Percentiles rank a stretch among this genome's conserved stretches.
These are phyloP conservation scores for Prunus padus DNA, from an alignment of 306 rosid genomes.

Conservation along the genomic window DNA sequence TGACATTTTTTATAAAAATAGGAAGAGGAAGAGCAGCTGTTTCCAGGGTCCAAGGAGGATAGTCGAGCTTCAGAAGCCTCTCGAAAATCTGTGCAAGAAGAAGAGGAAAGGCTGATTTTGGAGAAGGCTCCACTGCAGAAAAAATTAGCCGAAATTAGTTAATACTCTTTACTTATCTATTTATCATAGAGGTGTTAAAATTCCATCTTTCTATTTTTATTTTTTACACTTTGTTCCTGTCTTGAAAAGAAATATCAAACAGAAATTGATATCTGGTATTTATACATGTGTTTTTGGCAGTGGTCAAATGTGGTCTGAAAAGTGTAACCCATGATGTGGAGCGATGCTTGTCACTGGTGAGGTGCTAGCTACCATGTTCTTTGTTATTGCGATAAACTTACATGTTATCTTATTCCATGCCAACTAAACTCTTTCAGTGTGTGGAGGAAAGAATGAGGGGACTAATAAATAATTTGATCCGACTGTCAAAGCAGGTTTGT, in stretches of 20 bases:
- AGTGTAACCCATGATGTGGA: conserved; percentile 57
- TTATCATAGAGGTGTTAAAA: conserved; percentile 16
- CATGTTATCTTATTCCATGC: conserved; percentile 24
- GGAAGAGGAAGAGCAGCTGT: conserved; percentile 90
- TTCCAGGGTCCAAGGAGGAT: conserved; percentile 75
- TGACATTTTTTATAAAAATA: conserved; percentile 28
- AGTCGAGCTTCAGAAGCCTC: conserved; percentile 79
- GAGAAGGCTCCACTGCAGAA: conserved; percentile 69
- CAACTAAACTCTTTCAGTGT: conserved; percentile 53
- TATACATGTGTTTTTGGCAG: conserved; percentile 47
- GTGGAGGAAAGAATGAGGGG: conserved; percentile 93
- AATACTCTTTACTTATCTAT: conserved; percentile 30
- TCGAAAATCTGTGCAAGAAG: conserved; percentile 76
- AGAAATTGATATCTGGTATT: conserved; percentile 16
- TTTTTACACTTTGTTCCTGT: conserved; percentile 8
- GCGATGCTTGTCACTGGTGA: conserved; percentile 86
- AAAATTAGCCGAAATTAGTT: conserved; percentile 67
- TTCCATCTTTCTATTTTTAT: conserved; percentile 15
- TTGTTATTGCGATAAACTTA: conserved; percentile 18
- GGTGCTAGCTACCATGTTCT: conserved; percentile 29
- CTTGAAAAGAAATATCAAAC: neutral
- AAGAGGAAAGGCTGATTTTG: conserved; percentile 75
- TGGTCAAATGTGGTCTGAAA: conserved; percentile 69
- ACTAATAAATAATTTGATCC: conserved; percentile 63
- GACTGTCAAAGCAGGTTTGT: conserved; percentile 81